Percentiles rank a stretch among this genome's conserved stretches.
These are phyloP conservation scores for Aspergillus flavus DNA, from an alignment of 2,329 filamentous ascomycete species.

Conservation along the genomic window DNA sequence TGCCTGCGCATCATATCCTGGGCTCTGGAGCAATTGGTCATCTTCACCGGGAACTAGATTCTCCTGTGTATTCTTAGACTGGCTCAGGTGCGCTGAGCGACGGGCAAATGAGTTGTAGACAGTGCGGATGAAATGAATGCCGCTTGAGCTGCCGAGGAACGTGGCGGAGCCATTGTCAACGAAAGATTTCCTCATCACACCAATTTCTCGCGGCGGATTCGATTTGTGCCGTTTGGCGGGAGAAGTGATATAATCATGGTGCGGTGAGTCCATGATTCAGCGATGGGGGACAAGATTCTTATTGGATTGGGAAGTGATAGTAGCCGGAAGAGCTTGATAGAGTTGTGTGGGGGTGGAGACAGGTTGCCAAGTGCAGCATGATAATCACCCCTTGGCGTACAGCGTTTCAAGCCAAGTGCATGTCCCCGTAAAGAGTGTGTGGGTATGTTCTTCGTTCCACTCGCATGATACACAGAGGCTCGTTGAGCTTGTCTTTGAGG, in stretches of 20 bases:
- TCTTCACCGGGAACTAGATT: constrained; percentile 60
- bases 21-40: constrained; percentile 45
- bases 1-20: constrained; percentile 11
- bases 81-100: constrained; percentile 32
- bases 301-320: background rate
- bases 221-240: constrained; percentile 33
- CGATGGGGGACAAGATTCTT: background rate
- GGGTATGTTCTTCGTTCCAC: background rate
- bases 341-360: constrained; percentile 1
- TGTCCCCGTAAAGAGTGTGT: background rate
- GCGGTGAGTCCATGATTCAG: constrained; percentile 10
- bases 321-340: background rate
- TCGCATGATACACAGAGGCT: background rate
- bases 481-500: background rate
- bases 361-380: background rate
- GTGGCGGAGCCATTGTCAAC: constrained; percentile 51
- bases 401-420: background rate
- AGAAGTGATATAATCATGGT: constrained; percentile 14
- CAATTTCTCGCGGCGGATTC: constrained; percentile 44
- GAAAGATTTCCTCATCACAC: constrained; percentile 55
- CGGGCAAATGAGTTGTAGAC: constrained; percentile 55
- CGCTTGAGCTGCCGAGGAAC: constrained; percentile 61
- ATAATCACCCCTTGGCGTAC: background rate
- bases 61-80: constrained; percentile 34
- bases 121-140: constrained; percentile 61